Evolutionary conservation across 805 yeast species (phyloP), one percentile per base, ranked within the genome.

Genomic region (Isabelozyma gotoi): DNA sequence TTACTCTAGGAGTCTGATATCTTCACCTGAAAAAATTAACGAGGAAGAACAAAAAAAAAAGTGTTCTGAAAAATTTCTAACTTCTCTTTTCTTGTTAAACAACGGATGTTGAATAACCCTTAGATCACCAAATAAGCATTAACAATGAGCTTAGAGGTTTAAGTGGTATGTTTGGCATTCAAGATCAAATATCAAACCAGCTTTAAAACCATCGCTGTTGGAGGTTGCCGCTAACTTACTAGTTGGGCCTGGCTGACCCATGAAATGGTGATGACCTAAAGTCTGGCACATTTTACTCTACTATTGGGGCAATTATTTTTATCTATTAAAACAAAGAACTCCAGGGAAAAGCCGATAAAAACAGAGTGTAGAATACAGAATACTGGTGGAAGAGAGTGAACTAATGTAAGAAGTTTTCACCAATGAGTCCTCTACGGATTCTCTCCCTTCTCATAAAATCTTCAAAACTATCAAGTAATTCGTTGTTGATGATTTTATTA

Each of bases 191-290:
- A 19, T 19, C 48, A 42, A 49, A 39, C 67, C 94, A 83, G 81
- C 88, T 84, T 85, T 88, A 89, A 89, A 89, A 89, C 97, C 97
- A 89, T 89, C 89, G 96, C 91, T 81, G 88, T 84, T 84, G 66
- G 90, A 88, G 96, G 96, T 85, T 84, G 89, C 88, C 84, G 74
- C 76, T 71, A 66, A 67, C 57, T 60, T 55, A 45, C 56, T 42
- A 52, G 55, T 56, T 53, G 63, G 75, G 76, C 72, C 66, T 67
- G 74, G 84, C 78, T 55, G 85, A 84, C 80, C 90, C 95, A 88
- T 88, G 96, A 88, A 84, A 82, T 76, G 87, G 91, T 85, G 96
- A 88, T 88, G 96, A 88, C 96, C 96, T 88, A 82, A 74, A 71
- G 84, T 66, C 75, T 86, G 92, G 81, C 63, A 86, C 88, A 86